Evolutionary conservation across 164 flowering plant species (phyloP).

Genomic region (Liquidambar formosana): DNA sequence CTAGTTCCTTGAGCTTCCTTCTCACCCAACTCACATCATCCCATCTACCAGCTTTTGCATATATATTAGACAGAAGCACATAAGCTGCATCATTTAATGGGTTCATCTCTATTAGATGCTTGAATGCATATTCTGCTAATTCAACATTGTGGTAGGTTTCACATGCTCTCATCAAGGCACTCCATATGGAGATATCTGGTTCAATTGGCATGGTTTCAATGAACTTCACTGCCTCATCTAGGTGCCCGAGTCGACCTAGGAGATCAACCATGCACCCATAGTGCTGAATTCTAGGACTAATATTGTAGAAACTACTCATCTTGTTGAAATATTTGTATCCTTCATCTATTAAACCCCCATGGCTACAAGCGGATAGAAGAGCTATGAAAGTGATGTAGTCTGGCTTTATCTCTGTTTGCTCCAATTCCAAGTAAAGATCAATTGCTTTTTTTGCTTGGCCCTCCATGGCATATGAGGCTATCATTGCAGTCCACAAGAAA

Average conservation of each 20-base stretch:
- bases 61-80: slow-evolving; percentile 15
- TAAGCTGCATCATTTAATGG: slow-evolving; percentile 11
- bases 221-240: slow-evolving; percentile 12
- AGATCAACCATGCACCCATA: slow-evolving; percentile 27
- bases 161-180: slow-evolving; percentile 16
- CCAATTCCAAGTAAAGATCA: slow-evolving; percentile 18
- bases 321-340: slow-evolving; percentile 10
- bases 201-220: slow-evolving; percentile 20
- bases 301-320: slow-evolving; percentile 15
- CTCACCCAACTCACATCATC: slow-evolving; percentile 15
- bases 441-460: slow-evolving; percentile 18
- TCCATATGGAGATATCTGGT: slow-evolving; percentile 17
- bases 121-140: slow-evolving; percentile 15
- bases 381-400: slow-evolving; percentile 19
- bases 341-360: slow-evolving; percentile 17
- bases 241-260: slow-evolving; percentile 15
- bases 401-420: slow-evolving; percentile 11
- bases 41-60: slow-evolving; percentile 21
- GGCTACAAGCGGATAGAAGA: slow-evolving; percentile 16
- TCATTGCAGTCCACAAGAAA: slow-evolving; percentile 21
- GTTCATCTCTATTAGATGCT: slow-evolving; percentile 7
- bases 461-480: slow-evolving; percentile 19
- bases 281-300: slow-evolving; percentile 16
- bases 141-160: slow-evolving; percentile 9
- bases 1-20: slow-evolving; percentile 13